These are phyloP conservation scores for Aquanectria penicillioides DNA, from an alignment of 2,329 filamentous ascomycete genomes.

Conservation along the genomic window DNA sequence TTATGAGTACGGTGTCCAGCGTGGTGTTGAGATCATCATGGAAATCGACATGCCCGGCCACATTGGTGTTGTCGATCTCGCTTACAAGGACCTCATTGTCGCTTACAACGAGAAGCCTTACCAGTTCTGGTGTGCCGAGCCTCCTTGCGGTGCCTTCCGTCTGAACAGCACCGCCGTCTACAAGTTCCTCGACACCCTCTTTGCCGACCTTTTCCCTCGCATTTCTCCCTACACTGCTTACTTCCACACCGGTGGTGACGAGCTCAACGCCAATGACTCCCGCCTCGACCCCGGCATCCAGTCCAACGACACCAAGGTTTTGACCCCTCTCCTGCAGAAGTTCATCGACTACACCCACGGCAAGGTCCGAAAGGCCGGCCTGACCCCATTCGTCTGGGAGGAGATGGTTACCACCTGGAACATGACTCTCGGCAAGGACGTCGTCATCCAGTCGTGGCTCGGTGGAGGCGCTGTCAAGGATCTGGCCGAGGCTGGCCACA, in stretches of 20 bases:
- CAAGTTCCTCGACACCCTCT: conserved; percentile 76
- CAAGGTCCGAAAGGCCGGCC: conserved; percentile 69
- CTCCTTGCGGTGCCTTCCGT: conserved; percentile 76
- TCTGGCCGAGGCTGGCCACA: conserved; percentile 71
- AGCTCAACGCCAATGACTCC: conserved; percentile 77
- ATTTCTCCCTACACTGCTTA: conserved; percentile 74
- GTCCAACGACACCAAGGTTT: conserved; percentile 70
- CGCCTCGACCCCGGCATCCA: conserved; percentile 76
- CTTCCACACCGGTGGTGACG: conserved; percentile 90
- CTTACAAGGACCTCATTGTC: conserved; percentile 65
- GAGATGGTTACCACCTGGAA: conserved; percentile 86
- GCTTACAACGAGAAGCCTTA: conserved; percentile 66
- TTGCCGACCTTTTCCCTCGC: conserved; percentile 80
- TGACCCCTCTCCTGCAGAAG: conserved; percentile 80
- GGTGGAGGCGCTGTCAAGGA: conserved; percentile 69
- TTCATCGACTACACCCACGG: conserved; percentile 78
- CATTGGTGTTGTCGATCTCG: conserved; percentile 61
- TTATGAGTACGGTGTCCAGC: conserved; percentile 74
- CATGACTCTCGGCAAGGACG: conserved; percentile 74
- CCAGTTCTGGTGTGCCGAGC: conserved; percentile 68
- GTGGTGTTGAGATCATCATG: conserved; percentile 68
- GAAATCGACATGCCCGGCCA: conserved; percentile 72
- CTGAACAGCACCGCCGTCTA: conserved; percentile 78
- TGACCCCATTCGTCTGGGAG: conserved; percentile 87
- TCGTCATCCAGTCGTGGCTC: conserved; percentile 83